Evolutionary conservation across 164 flowering plant genomes (phyloP), one percentile per base, ranked within the genome.

Genomic region (Pachysandra terminalis): DNA sequence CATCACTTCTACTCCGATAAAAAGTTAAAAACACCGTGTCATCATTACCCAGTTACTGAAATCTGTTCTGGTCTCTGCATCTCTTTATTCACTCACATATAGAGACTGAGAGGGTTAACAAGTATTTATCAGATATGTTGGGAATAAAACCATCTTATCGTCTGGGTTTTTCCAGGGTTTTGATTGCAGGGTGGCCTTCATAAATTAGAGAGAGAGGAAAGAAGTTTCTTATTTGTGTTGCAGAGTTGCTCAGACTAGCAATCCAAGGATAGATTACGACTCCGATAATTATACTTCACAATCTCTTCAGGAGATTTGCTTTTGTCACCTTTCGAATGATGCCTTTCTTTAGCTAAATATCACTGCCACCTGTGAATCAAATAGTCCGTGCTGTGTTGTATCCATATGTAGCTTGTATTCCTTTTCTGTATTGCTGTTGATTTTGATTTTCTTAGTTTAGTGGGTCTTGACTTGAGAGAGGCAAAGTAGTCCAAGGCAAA

Each of bases 201-300:
- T 68, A 60, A 61, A 59, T 37, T 59, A 69, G 65, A 70, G 61
- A 67, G 24, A 21, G n/a, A n/a, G n/a, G n/a, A n/a, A n/a, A 58
- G 67, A 71, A 75, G 68, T 69, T 22, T 73, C 75, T 78, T 74
- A 70, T 72, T 71, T 75, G 37, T 61, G 57, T 64, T 64, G 77
- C 80, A 79, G 79, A 71, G 67, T 19, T 71, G 73, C 71, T 80
- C 80, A 84, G 81, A 86, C 79, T 81, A 84, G 82, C 75, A 78
- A 80, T 75, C 84, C 83, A 79, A 71, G 73, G 78, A 71, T 67
- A 80, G 87, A 82, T 75, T 79, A 81, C 59, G 79, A 85, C 81
- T n/a, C n/a, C n/a, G 78, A 74, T 74, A 67, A 74, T 73, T 71
- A 75, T 65, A 76, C 64, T 75, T 74, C 81, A 78, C 79, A n/a